These are phyloP conservation scores for Graphiopsis chlorocephala DNA, from an alignment of 2,329 filamentous ascomycete genomes.

Conservation along the genomic window DNA sequence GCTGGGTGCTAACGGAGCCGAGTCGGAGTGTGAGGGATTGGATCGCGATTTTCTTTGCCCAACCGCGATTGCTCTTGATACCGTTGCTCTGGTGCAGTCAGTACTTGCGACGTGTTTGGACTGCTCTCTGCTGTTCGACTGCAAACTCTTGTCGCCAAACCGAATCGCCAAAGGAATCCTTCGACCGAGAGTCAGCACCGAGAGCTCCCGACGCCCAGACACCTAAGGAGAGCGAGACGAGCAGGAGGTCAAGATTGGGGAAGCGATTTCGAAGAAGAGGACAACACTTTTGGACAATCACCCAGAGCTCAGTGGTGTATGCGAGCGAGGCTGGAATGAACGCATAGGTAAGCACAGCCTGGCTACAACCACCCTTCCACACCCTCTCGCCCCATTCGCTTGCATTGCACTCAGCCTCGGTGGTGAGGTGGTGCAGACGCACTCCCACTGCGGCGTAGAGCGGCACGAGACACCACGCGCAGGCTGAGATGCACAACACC, in stretches of 20 bases:
- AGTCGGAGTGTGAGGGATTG: conserved; percentile 7
- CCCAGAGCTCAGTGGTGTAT: background rate
- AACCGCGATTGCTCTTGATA: background rate
- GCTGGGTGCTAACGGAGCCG: background rate
- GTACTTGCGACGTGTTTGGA: background rate
- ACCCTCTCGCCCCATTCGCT: background rate
- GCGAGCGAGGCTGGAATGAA: conserved; percentile 12
- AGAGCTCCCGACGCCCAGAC: background rate
- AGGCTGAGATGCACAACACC: background rate
- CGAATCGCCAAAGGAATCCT: background rate
- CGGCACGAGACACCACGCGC: background rate
- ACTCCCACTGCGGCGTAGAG: background rate
- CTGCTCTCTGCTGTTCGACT: background rate
- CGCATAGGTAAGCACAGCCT: conserved; percentile 13
- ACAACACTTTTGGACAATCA: conserved; percentile 3
- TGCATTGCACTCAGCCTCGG: conserved; percentile 7
- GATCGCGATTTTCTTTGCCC: conserved; percentile 5
- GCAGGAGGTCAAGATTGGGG: background rate
- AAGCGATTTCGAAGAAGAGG: background rate
- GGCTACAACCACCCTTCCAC: background rate
- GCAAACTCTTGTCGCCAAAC: background rate
- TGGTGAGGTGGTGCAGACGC: background rate
- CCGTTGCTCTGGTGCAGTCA: background rate
- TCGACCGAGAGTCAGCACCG: conserved; percentile 9
- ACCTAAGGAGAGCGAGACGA: conserved; percentile 3